Conservation (phyloP, 164 flowering plant species). For the Malania oleifera region DNA sequence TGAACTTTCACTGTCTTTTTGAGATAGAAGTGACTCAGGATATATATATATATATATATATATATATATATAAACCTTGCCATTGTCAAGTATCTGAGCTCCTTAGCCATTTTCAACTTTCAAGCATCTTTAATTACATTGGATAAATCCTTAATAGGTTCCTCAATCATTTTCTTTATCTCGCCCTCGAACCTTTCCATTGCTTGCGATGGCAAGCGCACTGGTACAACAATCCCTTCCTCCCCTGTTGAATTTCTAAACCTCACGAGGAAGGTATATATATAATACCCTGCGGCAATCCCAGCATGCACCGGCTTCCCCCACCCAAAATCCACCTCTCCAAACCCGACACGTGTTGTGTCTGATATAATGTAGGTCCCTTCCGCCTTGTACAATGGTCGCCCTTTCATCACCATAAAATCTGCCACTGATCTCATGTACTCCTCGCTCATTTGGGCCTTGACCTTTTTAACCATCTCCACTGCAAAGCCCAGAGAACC, state of each 20-base stretch:
- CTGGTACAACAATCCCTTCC: not conserved
- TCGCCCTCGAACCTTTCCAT: too few relatives aligned
- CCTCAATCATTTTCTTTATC: too few relatives aligned
- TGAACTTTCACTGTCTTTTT: too few relatives aligned
- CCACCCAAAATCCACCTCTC: not conserved
- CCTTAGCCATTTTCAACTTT: too few relatives aligned
- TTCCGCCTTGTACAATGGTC: not conserved
- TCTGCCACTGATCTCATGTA: not conserved
- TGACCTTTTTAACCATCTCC: not conserved
- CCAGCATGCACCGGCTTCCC: not conserved
- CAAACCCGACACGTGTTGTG: not conserved
- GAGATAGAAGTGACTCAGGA: too few relatives aligned
- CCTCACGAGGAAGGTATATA: not conserved
- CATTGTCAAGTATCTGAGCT: too few relatives aligned
- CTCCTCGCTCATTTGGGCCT: too few relatives aligned
- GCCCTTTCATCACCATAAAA: not conserved
- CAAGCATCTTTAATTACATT: too few relatives aligned
- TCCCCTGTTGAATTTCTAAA: not conserved
- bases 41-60: too few relatives aligned
- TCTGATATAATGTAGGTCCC: not conserved
- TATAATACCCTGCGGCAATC: not conserved
- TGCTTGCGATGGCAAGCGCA: not conserved
- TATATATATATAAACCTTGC: too few relatives aligned
- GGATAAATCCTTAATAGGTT: too few relatives aligned
- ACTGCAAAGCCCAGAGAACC: not conserved